Conservation (phyloP, 805 yeast species). For the Wickerhamia fluorescens region DNA sequence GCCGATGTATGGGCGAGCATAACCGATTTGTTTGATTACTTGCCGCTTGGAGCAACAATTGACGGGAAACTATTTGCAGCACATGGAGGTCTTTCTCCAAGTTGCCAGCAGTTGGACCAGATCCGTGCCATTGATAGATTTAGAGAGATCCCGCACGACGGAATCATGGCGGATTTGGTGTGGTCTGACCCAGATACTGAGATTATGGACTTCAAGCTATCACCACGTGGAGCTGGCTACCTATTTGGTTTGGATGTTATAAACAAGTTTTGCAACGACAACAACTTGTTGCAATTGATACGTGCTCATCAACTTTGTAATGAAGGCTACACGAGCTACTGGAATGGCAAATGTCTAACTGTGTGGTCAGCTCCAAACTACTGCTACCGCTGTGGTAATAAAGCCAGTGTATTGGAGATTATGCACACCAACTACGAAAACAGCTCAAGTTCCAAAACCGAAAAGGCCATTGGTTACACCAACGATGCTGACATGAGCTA, state of each 20-base stretch:
- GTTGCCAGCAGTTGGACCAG: conserved; percentile 89
- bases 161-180: conserved; percentile 98
- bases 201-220: conserved; percentile 68
- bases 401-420: conserved; percentile 94
- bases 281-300: conserved; percentile 71
- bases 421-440: conserved; percentile 39
- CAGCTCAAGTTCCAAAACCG: too few species aligned
- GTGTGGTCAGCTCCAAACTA: conserved; percentile 99
- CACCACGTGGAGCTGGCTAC: conserved; percentile 97
- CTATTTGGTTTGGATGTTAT: conserved; percentile 91
- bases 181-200: conserved; percentile 98
- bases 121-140: conserved; percentile 85
- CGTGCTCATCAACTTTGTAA: conserved; percentile 97
- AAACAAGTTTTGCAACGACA: conserved; percentile 72
- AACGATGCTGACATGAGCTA: conserved; percentile 3
- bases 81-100: conserved; percentile 95
- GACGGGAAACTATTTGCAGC: conserved; percentile 89
- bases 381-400: conserved; percentile 94
- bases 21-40: conserved; percentile 88
- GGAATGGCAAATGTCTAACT: conserved; percentile 85
- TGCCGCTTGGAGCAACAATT: conserved; percentile 83
- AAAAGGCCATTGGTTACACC: conserved; percentile 1
- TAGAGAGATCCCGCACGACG: conserved; percentile 96
- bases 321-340: conserved; percentile 89
- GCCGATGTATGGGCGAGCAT: conserved; percentile 78